These are phyloP conservation scores for Colletotrichum sp. DNA, from an alignment of 2,329 filamentous ascomycete genomes.

Conservation along the genomic window DNA sequence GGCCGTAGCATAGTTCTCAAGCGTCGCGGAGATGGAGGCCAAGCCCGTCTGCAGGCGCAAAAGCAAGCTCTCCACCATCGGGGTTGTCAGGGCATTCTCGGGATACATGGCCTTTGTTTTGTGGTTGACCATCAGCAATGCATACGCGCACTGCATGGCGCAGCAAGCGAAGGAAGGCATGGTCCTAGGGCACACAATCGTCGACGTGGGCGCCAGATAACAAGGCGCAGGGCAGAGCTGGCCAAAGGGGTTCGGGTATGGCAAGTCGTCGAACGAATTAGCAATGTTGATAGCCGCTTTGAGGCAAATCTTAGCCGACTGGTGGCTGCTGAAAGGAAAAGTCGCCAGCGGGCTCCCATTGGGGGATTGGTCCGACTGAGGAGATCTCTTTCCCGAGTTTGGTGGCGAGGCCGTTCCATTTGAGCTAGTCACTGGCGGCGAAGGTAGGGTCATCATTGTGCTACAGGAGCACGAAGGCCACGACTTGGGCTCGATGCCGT, in stretches of 20 bases:
- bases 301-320: conserved; percentile 54
- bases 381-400: conserved; percentile 24
- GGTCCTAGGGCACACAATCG: conserved; percentile 44
- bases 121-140: conserved; percentile 46
- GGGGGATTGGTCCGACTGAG: conserved; percentile 17
- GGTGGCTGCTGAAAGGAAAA: conserved; percentile 50
- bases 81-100: conserved; percentile 24
- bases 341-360: conserved; percentile 18
- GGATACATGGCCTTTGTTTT: conserved; percentile 43
- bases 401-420: conserved; percentile 28
- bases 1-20: conserved; percentile 48
- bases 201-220: conserved; percentile 40
- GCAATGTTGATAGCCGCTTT: conserved; percentile 54
- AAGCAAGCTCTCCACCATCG: conserved; percentile 40
- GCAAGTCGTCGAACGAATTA: conserved; percentile 47
- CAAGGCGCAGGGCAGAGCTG: conserved; percentile 36
- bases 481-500: conserved; percentile 32
- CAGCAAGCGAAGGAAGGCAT: conserved; percentile 52
- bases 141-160: conserved; percentile 51
- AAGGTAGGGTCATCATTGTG: conserved; percentile 29
- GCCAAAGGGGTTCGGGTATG: conserved; percentile 48
- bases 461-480: conserved; percentile 41
- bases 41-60: conserved; percentile 45
- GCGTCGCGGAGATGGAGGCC: conserved; percentile 43
- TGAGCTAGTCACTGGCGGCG: conserved; percentile 31